Conservation (phyloP, 176 grass and related monocot genomes). For the Poa annua region DNA sequence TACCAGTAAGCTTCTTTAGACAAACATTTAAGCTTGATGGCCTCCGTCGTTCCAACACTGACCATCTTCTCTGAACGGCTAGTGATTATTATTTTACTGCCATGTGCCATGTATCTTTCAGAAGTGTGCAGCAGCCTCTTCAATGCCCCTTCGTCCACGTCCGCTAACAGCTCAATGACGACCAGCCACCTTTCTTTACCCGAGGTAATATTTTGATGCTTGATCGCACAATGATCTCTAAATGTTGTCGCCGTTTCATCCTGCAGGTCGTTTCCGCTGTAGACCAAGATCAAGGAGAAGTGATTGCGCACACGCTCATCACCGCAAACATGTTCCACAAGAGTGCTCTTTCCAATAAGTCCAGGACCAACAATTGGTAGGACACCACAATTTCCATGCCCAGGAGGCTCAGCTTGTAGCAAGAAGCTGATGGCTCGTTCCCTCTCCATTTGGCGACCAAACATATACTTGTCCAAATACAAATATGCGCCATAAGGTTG, state of each 20-base stretch:
- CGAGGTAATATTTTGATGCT: neutral
- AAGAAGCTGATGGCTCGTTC: neutral
- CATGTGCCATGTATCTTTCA: neutral
- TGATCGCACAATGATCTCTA: neutral
- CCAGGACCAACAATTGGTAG: neutral
- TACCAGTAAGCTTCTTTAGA: conserved; percentile 27
- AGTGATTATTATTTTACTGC: conserved; percentile 34
- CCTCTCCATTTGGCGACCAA: conserved; percentile 24
- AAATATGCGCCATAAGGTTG: conserved; percentile 1
- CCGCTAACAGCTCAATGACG: neutral
- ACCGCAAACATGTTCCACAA: neutral
- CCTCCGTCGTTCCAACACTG: neutral
- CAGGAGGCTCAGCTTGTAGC: neutral
- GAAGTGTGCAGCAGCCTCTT: neutral
- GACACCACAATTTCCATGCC: neutral
- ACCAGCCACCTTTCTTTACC: neutral
- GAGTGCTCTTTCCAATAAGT: conserved; percentile 4
- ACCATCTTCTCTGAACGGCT: neutral
- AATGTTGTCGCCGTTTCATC: neutral
- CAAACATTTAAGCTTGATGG: neutral
- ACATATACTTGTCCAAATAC: neutral
- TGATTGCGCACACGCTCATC: neutral
- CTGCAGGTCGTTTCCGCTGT: neutral
- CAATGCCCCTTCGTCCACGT: conserved; percentile 14
- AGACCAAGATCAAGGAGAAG: neutral